Base-by-base conservation (phyloP, 1,284 basidiomycete species). In the Ganoderma lucidum region DNA sequence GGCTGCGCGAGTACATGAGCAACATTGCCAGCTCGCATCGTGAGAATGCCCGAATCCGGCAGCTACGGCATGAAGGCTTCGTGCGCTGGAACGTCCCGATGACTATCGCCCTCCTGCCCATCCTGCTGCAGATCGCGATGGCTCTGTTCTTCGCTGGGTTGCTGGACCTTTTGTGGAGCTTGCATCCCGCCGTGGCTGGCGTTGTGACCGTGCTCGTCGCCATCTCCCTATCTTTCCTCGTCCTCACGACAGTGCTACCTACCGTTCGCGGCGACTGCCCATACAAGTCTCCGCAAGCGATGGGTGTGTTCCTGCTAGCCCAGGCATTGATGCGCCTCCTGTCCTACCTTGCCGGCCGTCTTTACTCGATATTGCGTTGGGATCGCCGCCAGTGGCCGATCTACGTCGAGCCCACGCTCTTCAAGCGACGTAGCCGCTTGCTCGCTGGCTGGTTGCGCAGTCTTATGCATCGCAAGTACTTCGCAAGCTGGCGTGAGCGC, bases 91-190 rank as follows among this genome's bases (percentile, higher is more conserved):
- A 69, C 4, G 64, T 78, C 19, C 74, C 69, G 3, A 48, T 71
- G 10, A 73, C 74, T 14, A 72, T 76, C 68, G 71, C 65, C 9
- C 56, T 73, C 17, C 66, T 77, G 1, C 76, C 77, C 12, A 60
- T 76, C 8, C 55, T 78, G 2, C 68, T 78, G 2, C 75, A 76
- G 44, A 23, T 73, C 10, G 71, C 76, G 5, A 63, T 78, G 19
- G 65, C 70, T 0, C 68, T 78, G 19, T 77, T 78, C 66, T 74
- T 77, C 61, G 63, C 69, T 6, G 77, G 77, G 0, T 67, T 78
- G 17, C 44, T 75, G 4, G 73, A 75, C 12, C 70, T 76, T 3
- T 71, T 77, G 10, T 77, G 75, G 75, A 67, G 68, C 39, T 60
- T 77, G 2, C 68, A 74, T 56, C 23, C 53, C 32, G 63, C 67